Evolutionary conservation across 495 filamentous ascomycete genomes (phyloP).

Genomic region (Hypoxylon trugodes): DNA sequence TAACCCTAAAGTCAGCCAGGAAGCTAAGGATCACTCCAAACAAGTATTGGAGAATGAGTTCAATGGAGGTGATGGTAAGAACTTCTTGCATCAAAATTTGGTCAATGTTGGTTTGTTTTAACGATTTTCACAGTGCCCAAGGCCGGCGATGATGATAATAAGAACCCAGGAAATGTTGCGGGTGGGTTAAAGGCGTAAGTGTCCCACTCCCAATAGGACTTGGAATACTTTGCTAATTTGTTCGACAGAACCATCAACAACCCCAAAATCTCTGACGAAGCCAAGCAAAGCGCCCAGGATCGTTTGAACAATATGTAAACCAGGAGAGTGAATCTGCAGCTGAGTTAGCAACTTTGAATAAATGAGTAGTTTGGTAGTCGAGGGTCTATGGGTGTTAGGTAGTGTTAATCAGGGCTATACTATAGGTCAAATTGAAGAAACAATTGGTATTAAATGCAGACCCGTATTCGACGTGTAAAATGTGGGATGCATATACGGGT

Average conservation of each 20-base stretch:
- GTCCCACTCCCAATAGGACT: neutral
- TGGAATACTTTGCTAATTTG: neutral
- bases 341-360: no score
- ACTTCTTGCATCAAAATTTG: neutral
- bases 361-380: no score
- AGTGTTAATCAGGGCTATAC: no score
- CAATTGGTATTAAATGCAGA: no score
- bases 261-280: conserved; percentile 51
- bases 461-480: no score
- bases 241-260: conserved; percentile 50
- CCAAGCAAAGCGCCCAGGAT: conserved; percentile 53
- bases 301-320: conserved; percentile 49
- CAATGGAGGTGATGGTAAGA: conserved; percentile 47
- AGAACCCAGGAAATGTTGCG: conserved; percentile 55
- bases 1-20: conserved; percentile 54
- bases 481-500: no score
- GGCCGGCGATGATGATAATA: conserved; percentile 39
- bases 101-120: neutral
- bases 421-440: no score
- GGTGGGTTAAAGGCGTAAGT: conserved; percentile 56
- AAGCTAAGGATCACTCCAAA: conserved; percentile 51
- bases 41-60: conserved; percentile 54
- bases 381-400: no score
- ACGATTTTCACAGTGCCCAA: conserved; percentile 34
- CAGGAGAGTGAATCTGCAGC: neutral